Evolutionary conservation across 371 early-diverging fungal genomes (phyloP).

Genomic region (Mortierella polycephala): DNA sequence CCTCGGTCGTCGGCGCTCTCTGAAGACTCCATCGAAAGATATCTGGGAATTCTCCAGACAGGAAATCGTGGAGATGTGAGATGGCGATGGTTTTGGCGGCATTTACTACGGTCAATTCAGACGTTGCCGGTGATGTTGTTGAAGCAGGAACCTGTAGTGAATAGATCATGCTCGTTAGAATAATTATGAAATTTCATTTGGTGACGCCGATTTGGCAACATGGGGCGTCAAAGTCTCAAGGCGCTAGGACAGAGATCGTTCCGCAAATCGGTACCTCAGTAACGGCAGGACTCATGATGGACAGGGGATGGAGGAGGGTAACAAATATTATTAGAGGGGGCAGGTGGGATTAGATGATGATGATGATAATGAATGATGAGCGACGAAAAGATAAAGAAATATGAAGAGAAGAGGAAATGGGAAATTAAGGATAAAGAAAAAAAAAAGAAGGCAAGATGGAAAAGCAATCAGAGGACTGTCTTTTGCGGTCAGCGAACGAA

Average conservation of each 20-base stretch:
- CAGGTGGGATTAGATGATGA: neutral
- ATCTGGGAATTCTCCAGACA: slow-evolving; percentile 48
- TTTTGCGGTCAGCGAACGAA: too few relatives aligned
- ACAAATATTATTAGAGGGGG: neutral
- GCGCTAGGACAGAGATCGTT: neutral
- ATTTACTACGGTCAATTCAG: neutral
- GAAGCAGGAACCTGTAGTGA: slow-evolving; percentile 3
- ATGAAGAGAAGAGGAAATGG: neutral
- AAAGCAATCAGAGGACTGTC: neutral
- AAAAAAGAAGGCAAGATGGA: neutral
- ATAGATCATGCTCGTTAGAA: neutral
- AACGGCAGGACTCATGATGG: slow-evolving; percentile 29
- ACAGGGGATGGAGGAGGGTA: neutral
- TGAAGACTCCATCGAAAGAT: slow-evolving; percentile 51
- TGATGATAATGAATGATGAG: neutral
- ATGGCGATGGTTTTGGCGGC: slow-evolving; percentile 49
- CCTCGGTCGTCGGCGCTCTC: slow-evolving; percentile 44
- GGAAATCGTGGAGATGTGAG: slow-evolving; percentile 51
- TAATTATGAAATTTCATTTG: neutral
- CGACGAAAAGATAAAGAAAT: neutral
- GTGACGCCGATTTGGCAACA: too few relatives aligned
- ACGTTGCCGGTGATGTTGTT: slow-evolving; percentile 1
- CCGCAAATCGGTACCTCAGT: slow-evolving; percentile 20
- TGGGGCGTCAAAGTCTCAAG: neutral
- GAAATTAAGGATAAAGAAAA: neutral